Evolutionary conservation across 108 stramenopile species (phyloP), one percentile per base, ranked within the genome.

Genomic region (Skeletonema potamos): DNA sequence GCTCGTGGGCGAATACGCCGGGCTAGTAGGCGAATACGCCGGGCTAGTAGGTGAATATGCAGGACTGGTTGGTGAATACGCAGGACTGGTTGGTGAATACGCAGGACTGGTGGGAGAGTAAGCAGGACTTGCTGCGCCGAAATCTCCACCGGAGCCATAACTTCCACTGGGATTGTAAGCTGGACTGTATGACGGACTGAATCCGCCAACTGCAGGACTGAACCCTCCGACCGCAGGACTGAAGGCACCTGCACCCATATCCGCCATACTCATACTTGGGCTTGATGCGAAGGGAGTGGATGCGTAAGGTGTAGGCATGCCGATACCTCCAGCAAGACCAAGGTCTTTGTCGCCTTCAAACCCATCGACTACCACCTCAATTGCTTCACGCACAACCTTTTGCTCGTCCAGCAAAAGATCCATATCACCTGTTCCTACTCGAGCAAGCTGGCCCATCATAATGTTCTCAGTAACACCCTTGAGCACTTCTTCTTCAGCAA

Each of bases 391-490:
- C 26, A 92, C 82, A 58, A 98, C 91, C 81, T 97, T 97, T 44
- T 94, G 84, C 66, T 97, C 94, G 63, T 99, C 97, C 57, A 99
- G 86, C 46, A 97, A 79, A 20, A 98, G 82, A 54, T 98, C 97
- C 85, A 98, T 94, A 62, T 88, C 85, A 28, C 98, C 98, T 0
- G 98, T 97, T 41, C 98, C 98, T 29, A 97, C 92, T 39, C 89
- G 76, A 26, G 94, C 96, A 63, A 97, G 85, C 75, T 97, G 97
- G 0, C 97, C 99, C 85, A 98, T 89, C 97, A 99, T 96, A 60
- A 99, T 97, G 70, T 98, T 99, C 74, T 98, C 96, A 20, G 97
- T 97, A 7, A 99, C 98, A 24, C 97, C 97, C 70, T 90, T 89
- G 7, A 99, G 85, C 29, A 93, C 84, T 73, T 99, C 98, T 66